A percentile compares a stretch with the other conserved stretches of the same genome.
Conservation (phyloP, 208 protist genomes). For the Trichomonas tenax region DNA sequence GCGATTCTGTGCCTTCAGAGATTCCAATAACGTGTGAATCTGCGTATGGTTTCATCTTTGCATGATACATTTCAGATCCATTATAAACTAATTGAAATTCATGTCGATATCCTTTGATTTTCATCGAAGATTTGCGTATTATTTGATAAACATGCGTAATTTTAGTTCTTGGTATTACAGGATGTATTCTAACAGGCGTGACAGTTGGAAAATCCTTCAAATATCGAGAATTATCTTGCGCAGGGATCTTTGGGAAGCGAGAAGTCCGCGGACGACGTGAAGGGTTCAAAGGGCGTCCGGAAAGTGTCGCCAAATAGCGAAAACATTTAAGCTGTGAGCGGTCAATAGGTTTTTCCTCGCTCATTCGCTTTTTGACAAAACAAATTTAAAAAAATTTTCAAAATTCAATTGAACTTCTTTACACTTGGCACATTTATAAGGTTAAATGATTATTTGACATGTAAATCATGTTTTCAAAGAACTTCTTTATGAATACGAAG, state of each 20-base stretch:
- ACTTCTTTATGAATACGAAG: too few relatives aligned
- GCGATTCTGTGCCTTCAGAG: not conserved
- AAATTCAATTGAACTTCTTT: too few relatives aligned
- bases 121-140: not conserved
- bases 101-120: not conserved
- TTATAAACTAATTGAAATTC: not conserved
- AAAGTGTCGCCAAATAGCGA: not conserved
- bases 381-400: too few relatives aligned
- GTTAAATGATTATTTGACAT: too few relatives aligned
- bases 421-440: too few relatives aligned
- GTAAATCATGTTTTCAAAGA: too few relatives aligned
- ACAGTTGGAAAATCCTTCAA: not conserved
- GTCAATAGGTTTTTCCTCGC: not conserved
- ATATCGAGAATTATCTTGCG: not conserved
- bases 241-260: not conserved
- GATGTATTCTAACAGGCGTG: not conserved
- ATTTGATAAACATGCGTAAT: not conserved
- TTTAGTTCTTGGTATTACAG: not conserved
- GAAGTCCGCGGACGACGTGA: not conserved
- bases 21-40: not conserved
- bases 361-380: too few relatives aligned
- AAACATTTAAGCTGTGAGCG: not conserved
- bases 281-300: not conserved
- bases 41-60: not conserved
- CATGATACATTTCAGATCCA: not conserved